Evolutionary conservation across 192 early-diverging fungal species (phyloP), one percentile per base, ranked within the genome.

Genomic region (Coemansia sp.): DNA sequence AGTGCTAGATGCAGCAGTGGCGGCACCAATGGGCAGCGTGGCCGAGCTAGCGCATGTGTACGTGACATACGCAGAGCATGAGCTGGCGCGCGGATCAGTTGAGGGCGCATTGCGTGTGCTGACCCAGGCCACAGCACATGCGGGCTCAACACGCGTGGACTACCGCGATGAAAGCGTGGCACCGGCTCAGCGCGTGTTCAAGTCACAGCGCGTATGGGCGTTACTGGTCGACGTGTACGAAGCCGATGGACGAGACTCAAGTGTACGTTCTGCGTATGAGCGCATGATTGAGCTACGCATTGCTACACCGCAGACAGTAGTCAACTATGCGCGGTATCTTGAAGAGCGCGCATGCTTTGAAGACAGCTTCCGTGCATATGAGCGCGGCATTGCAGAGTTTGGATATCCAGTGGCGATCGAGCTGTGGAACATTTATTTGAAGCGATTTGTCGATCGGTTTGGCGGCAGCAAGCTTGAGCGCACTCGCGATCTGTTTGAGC

Each of bases 321-420:
- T 97, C 74, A 94, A 99, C 75, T 98, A 92, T 75, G 94, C 94
- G 11, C 82, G 73, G 32, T 95, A 92, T 67, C 82, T 98, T 60
- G 93, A 97, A 70, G 92, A 94, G 55, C 82, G 91, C 62, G 84
- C 87, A 47, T 95, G 88, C 82, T 96, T 88, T 76, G 97, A 99
- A 81, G 97, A 98, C 75, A 89, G 89, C 29, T 99, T 93, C 84
- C 88, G 89, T 71, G 92, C 92, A 4, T 99, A 94, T 69, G 97
- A 99, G 70, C 89, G 93, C 60, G 97, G 96, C 8, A 94, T 99
- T 67, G 91, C 93, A 11, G 72, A 88, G n/a, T 98, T 99, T 69
- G 94, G 94, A 15, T 97, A 91, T 69, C 96, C 97, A 0, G 91
- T 97, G 58, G 95, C 97, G 1, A 91, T 95, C 70, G 97, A 99